phyloP scores from a whole-genome alignment of 805 yeast species.

The Pichia paraexigua region DNA sequence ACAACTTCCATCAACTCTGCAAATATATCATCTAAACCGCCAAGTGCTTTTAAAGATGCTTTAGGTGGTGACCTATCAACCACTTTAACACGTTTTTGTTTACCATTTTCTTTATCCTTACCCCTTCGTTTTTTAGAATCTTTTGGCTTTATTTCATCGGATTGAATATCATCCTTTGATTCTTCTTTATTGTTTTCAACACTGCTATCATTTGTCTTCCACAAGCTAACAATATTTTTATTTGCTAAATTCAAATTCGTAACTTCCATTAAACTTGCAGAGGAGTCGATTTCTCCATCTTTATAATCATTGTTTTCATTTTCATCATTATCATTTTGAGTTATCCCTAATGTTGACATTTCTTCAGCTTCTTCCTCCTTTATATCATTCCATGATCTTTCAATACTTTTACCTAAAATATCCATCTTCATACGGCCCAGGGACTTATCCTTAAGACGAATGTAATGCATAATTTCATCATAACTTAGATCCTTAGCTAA shows the following conservation, averaged over 20 bases:
- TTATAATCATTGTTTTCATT: conserved; percentile 10
- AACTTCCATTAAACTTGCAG: conserved; percentile 52
- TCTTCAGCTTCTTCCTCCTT: conserved; percentile 58
- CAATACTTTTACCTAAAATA: conserved; percentile 55
- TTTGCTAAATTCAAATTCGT: conserved; percentile 63
- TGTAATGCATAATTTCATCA: conserved; percentile 46
- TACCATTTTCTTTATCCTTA: conserved; percentile 36
- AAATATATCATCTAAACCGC: conserved; percentile 84
- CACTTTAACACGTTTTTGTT: conserved; percentile 20
- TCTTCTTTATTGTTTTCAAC: conserved; percentile 13
- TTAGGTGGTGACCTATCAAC: conserved; percentile 62
- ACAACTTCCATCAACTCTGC: conserved; percentile 83
- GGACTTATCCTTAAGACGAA: conserved; percentile 58
- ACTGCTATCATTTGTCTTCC: conserved; percentile 38
- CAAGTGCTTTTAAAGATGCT: conserved; percentile 62
- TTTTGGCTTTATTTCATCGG: conserved; percentile 14
- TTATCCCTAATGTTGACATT: conserved; percentile 30
- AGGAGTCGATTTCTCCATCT: conserved; percentile 26
- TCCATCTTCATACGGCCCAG: conserved; percentile 63
- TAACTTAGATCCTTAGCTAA: conserved; percentile 52
- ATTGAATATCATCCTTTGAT: conserved; percentile 21
- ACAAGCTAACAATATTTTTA: conserved; percentile 62
- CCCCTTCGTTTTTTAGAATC: conserved; percentile 23
- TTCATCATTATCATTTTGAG: conserved; percentile 11
- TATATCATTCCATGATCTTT: conserved; percentile 45